Evolutionary conservation across 768 basidiomycete genomes (phyloP).

Genomic region (Phanerochaete sordida): DNA sequence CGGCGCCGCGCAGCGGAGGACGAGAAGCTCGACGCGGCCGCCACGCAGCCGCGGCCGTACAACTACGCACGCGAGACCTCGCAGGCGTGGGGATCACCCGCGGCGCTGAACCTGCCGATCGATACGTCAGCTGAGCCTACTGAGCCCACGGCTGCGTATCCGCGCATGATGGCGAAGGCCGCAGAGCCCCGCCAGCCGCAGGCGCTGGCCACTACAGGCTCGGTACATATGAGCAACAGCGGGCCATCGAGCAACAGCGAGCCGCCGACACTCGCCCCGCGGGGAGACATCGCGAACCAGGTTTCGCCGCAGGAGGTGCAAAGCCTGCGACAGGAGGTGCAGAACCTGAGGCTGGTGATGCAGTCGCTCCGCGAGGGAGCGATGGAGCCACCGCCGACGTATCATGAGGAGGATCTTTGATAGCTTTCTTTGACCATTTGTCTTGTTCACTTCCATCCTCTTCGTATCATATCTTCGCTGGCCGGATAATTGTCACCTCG

Average conservation of each 20-base stretch:
- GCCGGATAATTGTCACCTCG: no score
- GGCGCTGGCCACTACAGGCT: no score
- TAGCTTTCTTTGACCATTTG: no score
- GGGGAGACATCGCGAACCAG: background rate
- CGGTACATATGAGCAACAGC: background rate
- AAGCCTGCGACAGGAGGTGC: slow-evolving; percentile 27
- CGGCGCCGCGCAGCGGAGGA: background rate
- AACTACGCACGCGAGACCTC: background rate
- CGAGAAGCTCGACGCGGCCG: background rate
- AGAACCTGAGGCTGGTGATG: slow-evolving; percentile 15
- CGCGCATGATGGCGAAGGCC: no score
- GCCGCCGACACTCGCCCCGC: background rate
- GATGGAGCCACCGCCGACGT: no score
- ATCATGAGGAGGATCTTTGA: no score
- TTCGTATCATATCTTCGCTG: no score
- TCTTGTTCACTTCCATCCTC: no score
- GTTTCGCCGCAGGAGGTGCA: slow-evolving; percentile 19
- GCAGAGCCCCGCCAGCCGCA: no score
- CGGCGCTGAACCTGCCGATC: background rate
- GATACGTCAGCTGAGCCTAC: no score
- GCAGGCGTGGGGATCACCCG: background rate
- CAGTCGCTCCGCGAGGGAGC: slow-evolving; percentile 21
- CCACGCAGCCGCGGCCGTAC: background rate
- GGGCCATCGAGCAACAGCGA: background rate
- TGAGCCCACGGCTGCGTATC: no score